Percentiles rank a stretch among this genome's conserved stretches.
Conservation (phyloP, 768 basidiomycete genomes). For the Chalciporus sphaerocephalus region DNA sequence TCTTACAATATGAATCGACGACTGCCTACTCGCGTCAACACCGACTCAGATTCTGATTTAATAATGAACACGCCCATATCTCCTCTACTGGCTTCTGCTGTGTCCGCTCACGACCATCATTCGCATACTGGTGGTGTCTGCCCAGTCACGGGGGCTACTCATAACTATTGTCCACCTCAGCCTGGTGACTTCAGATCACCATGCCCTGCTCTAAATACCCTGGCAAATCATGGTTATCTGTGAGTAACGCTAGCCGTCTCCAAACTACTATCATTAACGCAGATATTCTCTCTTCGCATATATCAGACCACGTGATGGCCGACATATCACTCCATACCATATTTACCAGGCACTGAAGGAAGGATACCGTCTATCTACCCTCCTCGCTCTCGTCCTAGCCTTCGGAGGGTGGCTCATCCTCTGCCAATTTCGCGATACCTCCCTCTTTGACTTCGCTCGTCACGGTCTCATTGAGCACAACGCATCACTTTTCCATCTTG, state of each 20-base stretch:
- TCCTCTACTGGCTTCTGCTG: slow-evolving; percentile 5
- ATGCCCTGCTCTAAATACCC: slow-evolving; percentile 69
- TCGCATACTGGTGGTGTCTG: slow-evolving; percentile 28
- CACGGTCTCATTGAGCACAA: slow-evolving; percentile 56
- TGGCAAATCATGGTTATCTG: slow-evolving; percentile 76
- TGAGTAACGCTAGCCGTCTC: slow-evolving; percentile 34
- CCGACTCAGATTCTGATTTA: neutral
- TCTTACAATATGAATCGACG: too few species aligned
- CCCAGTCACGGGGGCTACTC: slow-evolving; percentile 36
- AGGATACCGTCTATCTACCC: slow-evolving; percentile 47
- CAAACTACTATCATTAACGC: neutral
- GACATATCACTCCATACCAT: slow-evolving; percentile 37
- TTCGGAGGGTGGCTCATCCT: slow-evolving; percentile 46
- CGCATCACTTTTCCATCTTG: slow-evolving; percentile 51
- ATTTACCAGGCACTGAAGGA: slow-evolving; percentile 42
- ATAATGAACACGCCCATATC: slow-evolving; percentile 3
- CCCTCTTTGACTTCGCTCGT: slow-evolving; percentile 39
- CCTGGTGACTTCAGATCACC: slow-evolving; percentile 53
- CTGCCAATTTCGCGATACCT: slow-evolving; percentile 29
- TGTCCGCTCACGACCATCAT: slow-evolving; percentile 21
- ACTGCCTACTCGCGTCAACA: neutral
- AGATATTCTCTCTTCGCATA: neutral
- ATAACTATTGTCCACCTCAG: slow-evolving; percentile 44
- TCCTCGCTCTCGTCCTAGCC: slow-evolving; percentile 45
- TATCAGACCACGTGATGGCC: slow-evolving; percentile 48